Evolutionary conservation across 371 early-diverging fungal genomes (phyloP), one percentile per base, ranked within the genome.

Genomic region (Parasitella parasitica): DNA sequence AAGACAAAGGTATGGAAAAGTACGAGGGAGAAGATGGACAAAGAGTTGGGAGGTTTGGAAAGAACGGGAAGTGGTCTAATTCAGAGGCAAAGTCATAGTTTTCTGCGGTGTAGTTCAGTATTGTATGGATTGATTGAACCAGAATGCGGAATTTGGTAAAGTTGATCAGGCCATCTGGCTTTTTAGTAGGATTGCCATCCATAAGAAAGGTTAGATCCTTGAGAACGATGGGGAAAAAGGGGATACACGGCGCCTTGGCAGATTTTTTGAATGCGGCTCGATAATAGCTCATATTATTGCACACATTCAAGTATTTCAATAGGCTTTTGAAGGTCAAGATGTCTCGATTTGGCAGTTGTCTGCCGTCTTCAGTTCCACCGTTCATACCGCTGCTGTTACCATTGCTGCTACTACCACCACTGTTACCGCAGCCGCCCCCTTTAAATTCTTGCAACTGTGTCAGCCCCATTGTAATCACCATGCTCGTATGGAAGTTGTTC

Each of bases 401-500:
- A 43, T 9, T 22, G 46, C 46, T 18, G 13, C 11, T 3, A 46
- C 12, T 46, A 22, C 46, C 20, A 18, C 22, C 2, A 20, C 24
- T 24, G 3, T 22, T 11, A 43, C 20, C 13, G 5, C 46, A 13
- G 0, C 46, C 46, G 1, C 46, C 22, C 15, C 11, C 49, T 22
- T 52, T 15, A 48, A 59, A 34, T 18, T 58, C 63, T 13, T 52
- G 38, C 18, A 58, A 16, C 15, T 67, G 68, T 2, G 48, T 61
- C 27, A 80, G 36, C 0, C 76, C 72, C 70, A 75, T 76, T 0
- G 72, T 77, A 30, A 80, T 68, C 3, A 76, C 59, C 78, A 80
- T 80, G 15, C 66, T 50, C 5, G 81, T 80, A 59, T 80, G 81
- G 38, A 70, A 76, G 32, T 80, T 80, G 28, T 76, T 76, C 72